Conservation (phyloP, 1,139 yeast species). For the Zygosaccharomyces sapae region DNA sequence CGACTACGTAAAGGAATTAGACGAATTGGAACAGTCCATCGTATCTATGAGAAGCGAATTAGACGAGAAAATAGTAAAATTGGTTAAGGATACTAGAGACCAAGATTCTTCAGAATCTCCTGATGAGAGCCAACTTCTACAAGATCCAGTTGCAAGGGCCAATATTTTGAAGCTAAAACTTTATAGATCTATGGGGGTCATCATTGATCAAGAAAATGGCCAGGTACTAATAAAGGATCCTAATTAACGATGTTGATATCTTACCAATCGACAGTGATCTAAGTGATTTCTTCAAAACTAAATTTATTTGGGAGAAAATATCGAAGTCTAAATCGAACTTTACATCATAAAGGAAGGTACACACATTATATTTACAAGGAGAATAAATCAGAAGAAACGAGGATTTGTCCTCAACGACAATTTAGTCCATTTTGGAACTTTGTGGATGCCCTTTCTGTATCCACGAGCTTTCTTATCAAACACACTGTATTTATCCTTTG, state of each 20-base stretch:
- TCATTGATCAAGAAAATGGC: conserved; percentile 26
- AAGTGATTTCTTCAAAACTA: conserved; percentile 30
- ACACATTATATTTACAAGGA: conserved; percentile 5
- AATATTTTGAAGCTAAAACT: conserved; percentile 29
- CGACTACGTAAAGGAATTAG: conserved; percentile 21
- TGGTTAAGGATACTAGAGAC: conserved; percentile 17
- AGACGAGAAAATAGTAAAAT: conserved; percentile 20
- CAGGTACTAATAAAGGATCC: conserved; percentile 28
- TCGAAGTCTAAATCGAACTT: conserved; percentile 5
- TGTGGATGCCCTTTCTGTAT: conserved; percentile 85
- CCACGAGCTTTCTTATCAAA: conserved; percentile 70
- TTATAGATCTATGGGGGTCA: conserved; percentile 31
- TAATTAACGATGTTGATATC: conserved; percentile 23
- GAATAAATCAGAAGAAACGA: neutral
- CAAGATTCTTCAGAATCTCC: conserved; percentile 11
- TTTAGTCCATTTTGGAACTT: conserved; percentile 88
- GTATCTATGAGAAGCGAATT: conserved; percentile 17
- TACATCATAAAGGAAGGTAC: conserved; percentile 7
- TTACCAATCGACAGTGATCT: conserved; percentile 27
- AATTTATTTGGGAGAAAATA: conserved; percentile 32
- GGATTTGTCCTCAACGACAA: conserved; percentile 78
- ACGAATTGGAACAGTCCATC: conserved; percentile 21
- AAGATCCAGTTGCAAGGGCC: conserved; percentile 24
- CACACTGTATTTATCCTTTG: conserved; percentile 82
- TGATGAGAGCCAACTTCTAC: conserved; percentile 9